These are phyloP conservation scores for Pseudogymnoascus sp. DNA, from an alignment of 2,329 filamentous ascomycete species.

Conservation along the genomic window DNA sequence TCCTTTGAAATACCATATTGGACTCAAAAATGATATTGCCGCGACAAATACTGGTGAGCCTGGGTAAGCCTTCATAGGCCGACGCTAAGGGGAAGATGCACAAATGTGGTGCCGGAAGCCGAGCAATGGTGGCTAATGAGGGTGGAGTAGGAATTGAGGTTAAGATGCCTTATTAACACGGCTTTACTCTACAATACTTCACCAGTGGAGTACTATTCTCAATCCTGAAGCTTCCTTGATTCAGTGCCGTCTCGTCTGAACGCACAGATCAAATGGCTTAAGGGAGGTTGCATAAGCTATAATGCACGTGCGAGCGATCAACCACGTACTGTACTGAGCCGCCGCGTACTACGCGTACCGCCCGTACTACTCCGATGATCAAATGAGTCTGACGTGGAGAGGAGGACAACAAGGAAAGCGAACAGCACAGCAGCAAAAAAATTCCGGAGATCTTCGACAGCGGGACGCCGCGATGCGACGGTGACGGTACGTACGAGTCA, in stretches of 20 bases:
- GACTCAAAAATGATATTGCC: background rate
- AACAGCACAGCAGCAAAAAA: background rate
- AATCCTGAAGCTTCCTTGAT: background rate
- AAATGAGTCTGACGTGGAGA: background rate
- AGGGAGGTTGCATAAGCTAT: background rate
- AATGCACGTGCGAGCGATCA: background rate
- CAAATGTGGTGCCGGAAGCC: background rate
- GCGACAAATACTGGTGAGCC: background rate
- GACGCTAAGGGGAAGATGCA: background rate
- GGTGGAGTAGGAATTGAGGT: background rate
- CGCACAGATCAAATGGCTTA: background rate
- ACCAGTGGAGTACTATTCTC: too few relatives aligned
- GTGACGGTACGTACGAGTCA: background rate
- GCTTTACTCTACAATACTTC: background rate
- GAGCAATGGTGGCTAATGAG: background rate
- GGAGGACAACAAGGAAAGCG: background rate
- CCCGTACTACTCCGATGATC: background rate
- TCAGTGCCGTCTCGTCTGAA: background rate
- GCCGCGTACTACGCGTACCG: background rate
- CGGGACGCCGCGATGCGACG: background rate
- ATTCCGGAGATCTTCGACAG: background rate
- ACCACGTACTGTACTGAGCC: background rate
- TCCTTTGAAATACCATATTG: background rate
- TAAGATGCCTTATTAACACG: background rate
- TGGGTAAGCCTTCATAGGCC: background rate